A percentile compares a stretch with the other conserved stretches of the same genome.
phyloP scores from a whole-genome alignment of 805 yeast genomes.

The Wickerhamomyces strasburgensis region DNA sequence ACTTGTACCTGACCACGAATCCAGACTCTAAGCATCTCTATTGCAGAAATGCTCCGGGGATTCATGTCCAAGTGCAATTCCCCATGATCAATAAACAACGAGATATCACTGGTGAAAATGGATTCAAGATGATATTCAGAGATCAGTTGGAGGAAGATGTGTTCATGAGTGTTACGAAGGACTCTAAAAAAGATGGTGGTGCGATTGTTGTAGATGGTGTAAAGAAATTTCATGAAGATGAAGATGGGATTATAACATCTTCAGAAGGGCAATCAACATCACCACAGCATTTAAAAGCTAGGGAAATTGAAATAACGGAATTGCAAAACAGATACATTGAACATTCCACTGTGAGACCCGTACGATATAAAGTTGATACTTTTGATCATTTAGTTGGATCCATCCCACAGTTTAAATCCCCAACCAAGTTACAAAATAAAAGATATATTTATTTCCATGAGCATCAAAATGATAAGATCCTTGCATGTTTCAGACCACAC shows the following conservation, averaged over 20 bases:
- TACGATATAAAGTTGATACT: constrained; percentile 29
- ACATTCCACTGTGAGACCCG: constrained; percentile 10
- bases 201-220: constrained; percentile 12
- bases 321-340: constrained; percentile 2
- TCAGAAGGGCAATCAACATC: neutral
- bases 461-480: constrained; percentile 26
- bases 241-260: constrained; percentile 11
- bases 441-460: constrained; percentile 28
- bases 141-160: constrained; percentile 10
- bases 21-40: constrained; percentile 57
- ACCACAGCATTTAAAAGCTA: constrained; percentile 1
- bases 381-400: constrained; percentile 40
- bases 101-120: constrained; percentile 20
- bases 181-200: constrained; percentile 5
- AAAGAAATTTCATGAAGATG: constrained; percentile 6
- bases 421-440: constrained; percentile 21
- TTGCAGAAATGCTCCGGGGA: constrained; percentile 60
- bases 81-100: constrained; percentile 5
- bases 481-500: constrained; percentile 31
- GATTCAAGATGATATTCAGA: constrained; percentile 30
- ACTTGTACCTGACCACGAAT: constrained; percentile 60
- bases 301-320: constrained; percentile 6
- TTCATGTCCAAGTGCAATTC: constrained; percentile 35
- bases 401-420: constrained; percentile 35
- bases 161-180: constrained; percentile 16